These are phyloP conservation scores for Hypoxylon intermedium DNA, from an alignment of 495 filamentous ascomycete genomes.

Conservation along the genomic window DNA sequence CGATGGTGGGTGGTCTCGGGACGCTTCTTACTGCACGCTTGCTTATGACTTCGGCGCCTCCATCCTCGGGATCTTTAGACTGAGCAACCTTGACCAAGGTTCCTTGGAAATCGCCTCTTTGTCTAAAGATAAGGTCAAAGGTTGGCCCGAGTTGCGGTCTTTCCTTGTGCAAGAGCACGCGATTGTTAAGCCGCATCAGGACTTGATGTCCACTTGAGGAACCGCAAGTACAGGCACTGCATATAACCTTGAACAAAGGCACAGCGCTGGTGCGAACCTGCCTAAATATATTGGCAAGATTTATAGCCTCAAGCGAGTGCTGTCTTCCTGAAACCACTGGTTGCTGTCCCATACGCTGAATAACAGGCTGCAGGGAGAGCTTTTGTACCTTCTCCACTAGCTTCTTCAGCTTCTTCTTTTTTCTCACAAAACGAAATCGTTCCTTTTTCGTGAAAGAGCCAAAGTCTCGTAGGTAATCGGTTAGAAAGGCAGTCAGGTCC, in stretches of 20 bases:
- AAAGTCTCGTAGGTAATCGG: neutral
- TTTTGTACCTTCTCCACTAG: neutral
- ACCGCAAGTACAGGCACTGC: neutral
- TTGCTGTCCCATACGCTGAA: neutral
- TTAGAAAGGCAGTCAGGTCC: neutral
- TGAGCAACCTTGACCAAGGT: neutral
- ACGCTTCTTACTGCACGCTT: neutral
- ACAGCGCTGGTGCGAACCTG: neutral
- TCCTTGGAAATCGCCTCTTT: neutral
- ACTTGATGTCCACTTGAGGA: neutral
- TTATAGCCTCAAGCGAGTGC: neutral
- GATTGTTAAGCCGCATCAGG: neutral
- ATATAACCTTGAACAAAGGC: neutral
- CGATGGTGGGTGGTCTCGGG: neutral
- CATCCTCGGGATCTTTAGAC: neutral
- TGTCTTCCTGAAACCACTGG: neutral
- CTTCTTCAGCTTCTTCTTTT: slow-evolving; percentile 11
- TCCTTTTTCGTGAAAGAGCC: too few species aligned
- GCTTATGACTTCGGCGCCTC: neutral
- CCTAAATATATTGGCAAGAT: slow-evolving; percentile 1
- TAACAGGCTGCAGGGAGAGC: neutral
- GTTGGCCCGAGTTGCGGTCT: neutral
- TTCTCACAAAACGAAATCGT: slow-evolving; percentile 8
- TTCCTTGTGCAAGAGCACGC: neutral
- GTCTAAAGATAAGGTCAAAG: neutral